Conservation (phyloP, 257 asterid species). For the Solanum chiquidenum region DNA sequence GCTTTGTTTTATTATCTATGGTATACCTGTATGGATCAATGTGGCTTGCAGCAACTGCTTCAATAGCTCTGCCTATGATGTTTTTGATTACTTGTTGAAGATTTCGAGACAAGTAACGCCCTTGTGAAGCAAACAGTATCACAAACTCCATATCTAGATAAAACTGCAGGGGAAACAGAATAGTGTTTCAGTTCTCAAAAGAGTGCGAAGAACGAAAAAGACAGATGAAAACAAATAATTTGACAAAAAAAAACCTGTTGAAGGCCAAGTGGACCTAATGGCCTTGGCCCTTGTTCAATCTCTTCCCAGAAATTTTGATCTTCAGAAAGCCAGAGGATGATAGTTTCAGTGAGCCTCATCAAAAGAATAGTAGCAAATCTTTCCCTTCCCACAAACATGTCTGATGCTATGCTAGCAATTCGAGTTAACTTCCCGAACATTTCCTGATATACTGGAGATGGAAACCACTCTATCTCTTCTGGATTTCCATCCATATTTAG, state of each 20-base stretch:
- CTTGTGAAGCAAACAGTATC: constrained; percentile 87
- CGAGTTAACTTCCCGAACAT: constrained; percentile 55
- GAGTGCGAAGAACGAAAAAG: neutral
- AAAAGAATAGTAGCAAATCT: constrained; percentile 76
- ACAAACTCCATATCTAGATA: constrained; percentile 97
- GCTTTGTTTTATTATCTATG: neutral
- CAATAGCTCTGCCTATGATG: constrained; percentile 74
- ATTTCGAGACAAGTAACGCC: constrained; percentile 78
- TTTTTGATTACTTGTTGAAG: constrained; percentile 88
- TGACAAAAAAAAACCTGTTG: constrained; percentile 9
- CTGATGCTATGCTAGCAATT: constrained; percentile 56
- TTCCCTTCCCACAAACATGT: constrained; percentile 75
- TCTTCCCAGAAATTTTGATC: constrained; percentile 94
- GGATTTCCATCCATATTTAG: constrained; percentile 46
- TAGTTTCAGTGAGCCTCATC: constrained; percentile 90
- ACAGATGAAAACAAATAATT: neutral
- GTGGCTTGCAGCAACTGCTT: constrained; percentile 68
- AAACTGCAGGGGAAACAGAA: constrained; percentile 35
- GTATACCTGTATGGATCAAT: constrained; percentile 74
- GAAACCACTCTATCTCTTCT: constrained; percentile 82
- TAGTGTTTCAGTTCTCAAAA: neutral
- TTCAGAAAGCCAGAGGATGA: constrained; percentile 87
- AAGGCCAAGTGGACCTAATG: constrained; percentile 81
- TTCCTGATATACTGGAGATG: constrained; percentile 88
- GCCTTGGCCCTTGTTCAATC: constrained; percentile 52